Conservation (phyloP, 495 filamentous ascomycete species). For the Letharia lupina region DNA sequence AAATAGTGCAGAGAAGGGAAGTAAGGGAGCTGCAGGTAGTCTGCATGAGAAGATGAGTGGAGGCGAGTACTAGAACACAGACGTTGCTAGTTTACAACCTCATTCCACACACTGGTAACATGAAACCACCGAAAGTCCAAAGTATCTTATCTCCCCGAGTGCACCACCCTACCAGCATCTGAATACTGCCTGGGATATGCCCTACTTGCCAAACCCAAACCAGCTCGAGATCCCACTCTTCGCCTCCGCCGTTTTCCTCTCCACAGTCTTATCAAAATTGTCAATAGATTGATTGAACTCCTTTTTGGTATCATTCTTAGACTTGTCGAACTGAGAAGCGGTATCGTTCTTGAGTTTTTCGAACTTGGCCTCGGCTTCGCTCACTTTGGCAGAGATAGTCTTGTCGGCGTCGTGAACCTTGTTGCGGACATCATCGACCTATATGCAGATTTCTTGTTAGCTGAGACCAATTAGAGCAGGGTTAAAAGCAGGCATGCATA, state of each 20-base stretch:
- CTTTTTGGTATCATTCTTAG: constrained; percentile 34
- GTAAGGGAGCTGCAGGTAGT: too few species aligned
- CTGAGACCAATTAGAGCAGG: constrained; percentile 5
- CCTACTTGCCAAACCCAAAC: constrained; percentile 63
- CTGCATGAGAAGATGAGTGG: background rate
- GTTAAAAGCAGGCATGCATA: constrained; percentile 30
- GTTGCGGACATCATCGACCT: constrained; percentile 56
- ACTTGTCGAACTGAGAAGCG: constrained; percentile 56
- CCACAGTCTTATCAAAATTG: constrained; percentile 60
- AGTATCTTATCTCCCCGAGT: background rate
- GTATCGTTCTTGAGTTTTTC: constrained; percentile 33
- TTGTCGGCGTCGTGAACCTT: constrained; percentile 25
- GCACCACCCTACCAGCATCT: background rate
- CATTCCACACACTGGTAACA: background rate
- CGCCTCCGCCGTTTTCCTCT: constrained; percentile 65
- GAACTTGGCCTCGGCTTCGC: constrained; percentile 23
- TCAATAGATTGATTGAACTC: constrained; percentile 35
- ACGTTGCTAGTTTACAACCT: background rate
- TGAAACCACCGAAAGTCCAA: background rate
- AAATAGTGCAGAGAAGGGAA: background rate
- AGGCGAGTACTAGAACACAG: background rate
- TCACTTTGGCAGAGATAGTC: constrained; percentile 16
- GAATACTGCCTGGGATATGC: background rate
- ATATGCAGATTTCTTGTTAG: constrained; percentile 1
- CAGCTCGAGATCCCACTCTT: constrained; percentile 72